Evolutionary conservation across 352 stramenopile genomes (phyloP).

Genomic region (Pythium rishiriense): DNA sequence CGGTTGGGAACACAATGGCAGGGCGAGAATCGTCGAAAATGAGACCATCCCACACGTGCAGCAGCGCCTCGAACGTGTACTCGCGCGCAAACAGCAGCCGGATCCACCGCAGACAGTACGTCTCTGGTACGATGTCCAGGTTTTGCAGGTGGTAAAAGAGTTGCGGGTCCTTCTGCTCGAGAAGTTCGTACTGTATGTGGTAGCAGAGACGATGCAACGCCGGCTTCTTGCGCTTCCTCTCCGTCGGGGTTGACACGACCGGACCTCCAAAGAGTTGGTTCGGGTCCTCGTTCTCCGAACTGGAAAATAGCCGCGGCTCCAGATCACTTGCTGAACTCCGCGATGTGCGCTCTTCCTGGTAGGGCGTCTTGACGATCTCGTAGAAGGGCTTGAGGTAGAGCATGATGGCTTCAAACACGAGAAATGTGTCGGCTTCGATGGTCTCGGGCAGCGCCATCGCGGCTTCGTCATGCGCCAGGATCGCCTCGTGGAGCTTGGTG

Average conservation of each 20-base stretch:
- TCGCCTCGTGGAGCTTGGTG: slow-evolving; percentile 1
- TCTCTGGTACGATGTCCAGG: slow-evolving; percentile 77
- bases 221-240: slow-evolving; percentile 33
- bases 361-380: slow-evolving; percentile 55
- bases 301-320: slow-evolving; percentile 33
- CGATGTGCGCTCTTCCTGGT: slow-evolving; percentile 19
- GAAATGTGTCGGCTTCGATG: slow-evolving; percentile 65
- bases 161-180: slow-evolving; percentile 80
- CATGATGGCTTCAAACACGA: slow-evolving; percentile 78
- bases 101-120: slow-evolving; percentile 81
- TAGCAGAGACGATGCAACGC: slow-evolving; percentile 67
- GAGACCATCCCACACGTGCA: slow-evolving; percentile 73
- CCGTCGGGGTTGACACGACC: slow-evolving; percentile 10
- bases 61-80: slow-evolving; percentile 59
- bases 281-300: slow-evolving; percentile 27
- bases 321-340: slow-evolving; percentile 2
- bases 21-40: slow-evolving; percentile 42
- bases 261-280: slow-evolving; percentile 29
- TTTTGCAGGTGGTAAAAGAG: slow-evolving; percentile 81
- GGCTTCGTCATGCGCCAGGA: slow-evolving; percentile 3
- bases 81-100: slow-evolving; percentile 79
- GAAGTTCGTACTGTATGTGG: slow-evolving; percentile 72
- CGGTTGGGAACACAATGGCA: slow-evolving; percentile 39
- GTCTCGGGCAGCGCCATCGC: slow-evolving; percentile 34
- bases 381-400: slow-evolving; percentile 80